These are phyloP conservation scores for Inonotus obliquus DNA, from an alignment of 1,284 basidiomycete genomes.

Conservation along the genomic window DNA sequence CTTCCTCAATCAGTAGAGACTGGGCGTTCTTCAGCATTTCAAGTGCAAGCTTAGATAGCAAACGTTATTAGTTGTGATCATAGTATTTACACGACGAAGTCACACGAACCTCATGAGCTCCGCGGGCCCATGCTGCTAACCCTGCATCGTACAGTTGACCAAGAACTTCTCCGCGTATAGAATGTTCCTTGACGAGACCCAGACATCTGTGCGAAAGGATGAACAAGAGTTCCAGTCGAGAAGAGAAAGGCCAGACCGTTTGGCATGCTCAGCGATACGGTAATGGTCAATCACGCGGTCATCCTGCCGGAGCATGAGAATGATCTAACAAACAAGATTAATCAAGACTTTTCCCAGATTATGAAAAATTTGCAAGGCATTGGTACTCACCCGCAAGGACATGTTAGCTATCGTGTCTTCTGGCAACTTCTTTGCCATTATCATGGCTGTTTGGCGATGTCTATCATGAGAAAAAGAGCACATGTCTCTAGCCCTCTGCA, in stretches of 20 bases:
- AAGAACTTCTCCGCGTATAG: constrained; percentile 55
- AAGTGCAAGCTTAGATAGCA: constrained; percentile 44
- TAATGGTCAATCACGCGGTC: constrained; percentile 49
- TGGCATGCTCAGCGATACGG: constrained; percentile 63
- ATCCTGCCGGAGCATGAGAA: constrained; percentile 67
- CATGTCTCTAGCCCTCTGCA: constrained; percentile 67
- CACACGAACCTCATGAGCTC: constrained; percentile 58
- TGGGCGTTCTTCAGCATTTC: constrained; percentile 55
- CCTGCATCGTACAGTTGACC: constrained; percentile 60
- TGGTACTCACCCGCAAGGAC: constrained; percentile 50
- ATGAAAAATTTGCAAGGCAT: neutral
- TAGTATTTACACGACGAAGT: neutral
- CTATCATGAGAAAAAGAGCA: constrained; percentile 69
- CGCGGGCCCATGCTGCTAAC: constrained; percentile 61
- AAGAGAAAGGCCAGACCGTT: constrained; percentile 36
- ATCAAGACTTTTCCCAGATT: neutral
- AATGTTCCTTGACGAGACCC: constrained; percentile 51
- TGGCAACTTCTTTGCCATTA: constrained; percentile 48
- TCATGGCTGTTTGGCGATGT: constrained; percentile 63
- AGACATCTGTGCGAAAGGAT: constrained; percentile 43
- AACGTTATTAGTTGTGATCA: neutral
- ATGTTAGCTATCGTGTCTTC: constrained; percentile 55
- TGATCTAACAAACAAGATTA: constrained; percentile 39
- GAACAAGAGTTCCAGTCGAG: neutral
- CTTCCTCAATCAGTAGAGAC: constrained; percentile 45